These are phyloP conservation scores for Trichoderma aggressivum DNA, from an alignment of 2,329 filamentous ascomycete species.

Conservation along the genomic window DNA sequence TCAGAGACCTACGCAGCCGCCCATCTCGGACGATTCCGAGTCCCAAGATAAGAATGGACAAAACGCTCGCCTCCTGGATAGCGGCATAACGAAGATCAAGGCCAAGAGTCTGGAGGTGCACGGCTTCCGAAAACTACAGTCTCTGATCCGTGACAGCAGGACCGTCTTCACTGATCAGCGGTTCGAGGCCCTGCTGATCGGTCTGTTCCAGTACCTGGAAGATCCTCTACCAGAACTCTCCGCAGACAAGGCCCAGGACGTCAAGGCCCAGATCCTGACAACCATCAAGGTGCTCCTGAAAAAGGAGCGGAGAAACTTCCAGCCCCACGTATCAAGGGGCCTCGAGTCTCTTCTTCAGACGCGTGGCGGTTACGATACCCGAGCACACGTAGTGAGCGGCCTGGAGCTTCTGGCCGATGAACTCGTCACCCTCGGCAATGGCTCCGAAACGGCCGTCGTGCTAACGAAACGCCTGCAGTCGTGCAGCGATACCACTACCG, in stretches of 20 bases:
- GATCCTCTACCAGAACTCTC: conserved; percentile 52
- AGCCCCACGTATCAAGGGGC: conserved; percentile 63
- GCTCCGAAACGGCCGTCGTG: conserved; percentile 56
- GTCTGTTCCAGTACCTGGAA: conserved; percentile 70
- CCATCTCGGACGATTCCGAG: conserved; percentile 24
- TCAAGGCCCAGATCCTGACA: conserved; percentile 70
- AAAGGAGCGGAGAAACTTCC: conserved; percentile 62
- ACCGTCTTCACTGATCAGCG: conserved; percentile 63
- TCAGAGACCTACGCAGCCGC: conserved; percentile 24
- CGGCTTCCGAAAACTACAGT: conserved; percentile 75
- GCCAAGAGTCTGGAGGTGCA: conserved; percentile 72
- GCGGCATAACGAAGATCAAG: conserved; percentile 70
- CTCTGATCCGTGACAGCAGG: conserved; percentile 65
- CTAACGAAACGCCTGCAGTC: conserved; percentile 47
- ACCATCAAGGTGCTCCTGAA: conserved; percentile 71
- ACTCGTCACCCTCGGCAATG: conserved; percentile 63
- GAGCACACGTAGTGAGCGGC: conserved; percentile 69
- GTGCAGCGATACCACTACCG: conserved; percentile 39
- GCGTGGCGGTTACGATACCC: conserved; percentile 63
- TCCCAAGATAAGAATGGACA: conserved; percentile 52
- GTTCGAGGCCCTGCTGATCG: conserved; percentile 64
- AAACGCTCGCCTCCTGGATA: conserved; percentile 63
- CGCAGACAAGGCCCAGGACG: conserved; percentile 64
- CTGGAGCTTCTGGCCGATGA: conserved; percentile 72
- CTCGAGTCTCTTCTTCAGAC: conserved; percentile 65